Evolutionary conservation across 2,329 filamentous ascomycete species (phyloP).

Genomic region (Sclerotinia spermophila): DNA sequence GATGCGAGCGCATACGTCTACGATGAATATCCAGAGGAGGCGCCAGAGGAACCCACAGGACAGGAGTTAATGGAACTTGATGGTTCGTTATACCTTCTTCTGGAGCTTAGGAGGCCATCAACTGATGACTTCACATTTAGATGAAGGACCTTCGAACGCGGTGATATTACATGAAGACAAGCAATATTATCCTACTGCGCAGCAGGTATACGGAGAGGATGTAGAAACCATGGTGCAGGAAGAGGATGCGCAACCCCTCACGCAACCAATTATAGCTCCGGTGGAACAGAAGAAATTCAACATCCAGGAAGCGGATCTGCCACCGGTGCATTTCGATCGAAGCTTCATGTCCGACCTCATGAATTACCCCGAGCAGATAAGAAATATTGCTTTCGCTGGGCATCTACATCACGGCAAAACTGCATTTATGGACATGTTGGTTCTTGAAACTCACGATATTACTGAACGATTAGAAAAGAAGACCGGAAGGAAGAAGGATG

Average conservation of each 20-base stretch:
- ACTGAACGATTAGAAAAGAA: conserved; percentile 73
- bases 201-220: conserved; percentile 89
- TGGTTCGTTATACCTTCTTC: conserved; percentile 46
- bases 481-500: conserved; percentile 76
- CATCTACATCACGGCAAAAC: conserved; percentile 98
- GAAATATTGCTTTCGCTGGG: conserved; percentile 87
- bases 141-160: conserved; percentile 88
- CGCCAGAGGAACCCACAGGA: conserved; percentile 56
- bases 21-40: conserved; percentile 63
- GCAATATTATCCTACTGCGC: conserved; percentile 97
- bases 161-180: conserved; percentile 99
- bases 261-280: conserved; percentile 89
- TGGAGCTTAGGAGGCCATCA: neutral
- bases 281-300: conserved; percentile 95
- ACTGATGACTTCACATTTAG: conserved; percentile 36
- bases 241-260: conserved; percentile 90
- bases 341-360: conserved; percentile 94
- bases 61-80: conserved; percentile 95
- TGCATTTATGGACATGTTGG: conserved; percentile 96
- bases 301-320: conserved; percentile 86
- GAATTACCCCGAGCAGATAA: conserved; percentile 91
- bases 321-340: conserved; percentile 81
- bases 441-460: conserved; percentile 91
- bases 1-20: conserved; percentile 78
- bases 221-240: conserved; percentile 96